These are phyloP conservation scores for Candida pseudofarinosa DNA, from an alignment of 805 yeast species.

Conservation along the genomic window DNA sequence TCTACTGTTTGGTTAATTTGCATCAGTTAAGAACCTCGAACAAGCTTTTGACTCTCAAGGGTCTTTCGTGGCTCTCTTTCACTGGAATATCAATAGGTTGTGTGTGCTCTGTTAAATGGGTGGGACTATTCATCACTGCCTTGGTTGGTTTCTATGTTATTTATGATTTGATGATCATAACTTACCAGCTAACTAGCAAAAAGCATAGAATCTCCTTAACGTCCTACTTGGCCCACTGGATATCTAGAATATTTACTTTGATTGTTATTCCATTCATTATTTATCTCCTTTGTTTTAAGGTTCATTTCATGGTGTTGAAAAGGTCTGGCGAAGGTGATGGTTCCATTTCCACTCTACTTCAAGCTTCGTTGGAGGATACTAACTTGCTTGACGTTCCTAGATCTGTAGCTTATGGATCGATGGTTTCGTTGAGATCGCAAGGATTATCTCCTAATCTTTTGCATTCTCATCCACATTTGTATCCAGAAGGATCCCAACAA, in stretches of 20 bases:
- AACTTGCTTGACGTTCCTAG: conserved; percentile 65
- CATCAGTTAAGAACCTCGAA: conserved; percentile 42
- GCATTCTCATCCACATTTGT: conserved; percentile 83
- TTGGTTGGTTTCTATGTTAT: conserved; percentile 58
- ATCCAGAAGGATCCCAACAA: conserved; percentile 90
- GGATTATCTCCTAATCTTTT: conserved; percentile 71
- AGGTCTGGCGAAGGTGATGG: conserved; percentile 93
- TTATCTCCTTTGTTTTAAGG: conserved; percentile 68
- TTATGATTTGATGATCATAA: conserved; percentile 47
- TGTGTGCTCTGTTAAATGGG: conserved; percentile 85
- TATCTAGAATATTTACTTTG: conserved; percentile 57
- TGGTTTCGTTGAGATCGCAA: conserved; percentile 62
- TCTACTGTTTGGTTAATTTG: conserved; percentile 38
- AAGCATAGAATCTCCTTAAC: conserved; percentile 9
- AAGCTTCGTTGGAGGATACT: conserved; percentile 73
- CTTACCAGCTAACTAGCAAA: conserved; percentile 28
- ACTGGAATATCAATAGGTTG: conserved; percentile 74
- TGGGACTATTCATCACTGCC: conserved; percentile 65
- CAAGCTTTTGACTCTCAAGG: conserved; percentile 34
- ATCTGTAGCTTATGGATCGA: conserved; percentile 58
- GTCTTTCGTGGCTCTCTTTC: conserved; percentile 53
- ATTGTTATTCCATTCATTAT: conserved; percentile 69
- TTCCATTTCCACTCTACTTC: conserved; percentile 84
- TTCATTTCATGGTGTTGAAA: conserved; percentile 72
- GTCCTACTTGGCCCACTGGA: conserved; percentile 64